Evolutionary conservation across 1,284 basidiomycete genomes (phyloP).

Genomic region (Boletus nobilissimus): DNA sequence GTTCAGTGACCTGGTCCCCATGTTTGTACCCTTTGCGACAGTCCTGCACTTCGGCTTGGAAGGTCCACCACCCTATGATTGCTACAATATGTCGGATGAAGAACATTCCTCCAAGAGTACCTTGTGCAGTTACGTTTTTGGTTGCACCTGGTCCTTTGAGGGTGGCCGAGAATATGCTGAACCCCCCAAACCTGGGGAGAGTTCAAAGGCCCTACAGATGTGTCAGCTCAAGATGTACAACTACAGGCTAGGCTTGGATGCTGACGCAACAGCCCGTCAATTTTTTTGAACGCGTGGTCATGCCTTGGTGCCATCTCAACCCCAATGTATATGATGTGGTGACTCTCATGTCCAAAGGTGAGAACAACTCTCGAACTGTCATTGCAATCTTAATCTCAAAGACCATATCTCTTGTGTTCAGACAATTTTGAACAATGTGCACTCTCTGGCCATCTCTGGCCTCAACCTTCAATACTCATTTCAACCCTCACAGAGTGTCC

Average conservation of each 20-base stretch:
- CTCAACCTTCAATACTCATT: conserved; percentile 29
- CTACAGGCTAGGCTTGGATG: conserved; percentile 21
- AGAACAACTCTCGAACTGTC: conserved; percentile 27
- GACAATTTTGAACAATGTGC: conserved; percentile 11
- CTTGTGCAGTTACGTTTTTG: conserved; percentile 22
- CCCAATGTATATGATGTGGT: conserved; percentile 18
- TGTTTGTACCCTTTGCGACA: conserved; percentile 47
- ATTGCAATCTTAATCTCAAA: conserved; percentile 31
- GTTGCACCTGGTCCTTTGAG: conserved; percentile 23
- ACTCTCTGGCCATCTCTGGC: neutral
- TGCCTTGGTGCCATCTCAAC: conserved; percentile 23
- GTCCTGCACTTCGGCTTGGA: conserved; percentile 27
- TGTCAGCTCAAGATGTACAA: conserved; percentile 25
- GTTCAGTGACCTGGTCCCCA: conserved; percentile 34
- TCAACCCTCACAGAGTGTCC: neutral
- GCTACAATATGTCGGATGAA: conserved; percentile 31
- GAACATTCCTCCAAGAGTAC: neutral
- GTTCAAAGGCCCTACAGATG: neutral
- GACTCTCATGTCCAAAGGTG: conserved; percentile 5
- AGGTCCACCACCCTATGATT: conserved; percentile 27
- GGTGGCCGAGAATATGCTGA: conserved; percentile 29
- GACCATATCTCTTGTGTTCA: conserved; percentile 23
- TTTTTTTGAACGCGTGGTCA: conserved; percentile 34
- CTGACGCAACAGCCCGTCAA: neutral
- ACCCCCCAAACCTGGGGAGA: conserved; percentile 21